Percentiles rank a stretch among this genome's conserved stretches.
Conservation (phyloP, 768 basidiomycete genomes). For the Boletus sp. region DNA sequence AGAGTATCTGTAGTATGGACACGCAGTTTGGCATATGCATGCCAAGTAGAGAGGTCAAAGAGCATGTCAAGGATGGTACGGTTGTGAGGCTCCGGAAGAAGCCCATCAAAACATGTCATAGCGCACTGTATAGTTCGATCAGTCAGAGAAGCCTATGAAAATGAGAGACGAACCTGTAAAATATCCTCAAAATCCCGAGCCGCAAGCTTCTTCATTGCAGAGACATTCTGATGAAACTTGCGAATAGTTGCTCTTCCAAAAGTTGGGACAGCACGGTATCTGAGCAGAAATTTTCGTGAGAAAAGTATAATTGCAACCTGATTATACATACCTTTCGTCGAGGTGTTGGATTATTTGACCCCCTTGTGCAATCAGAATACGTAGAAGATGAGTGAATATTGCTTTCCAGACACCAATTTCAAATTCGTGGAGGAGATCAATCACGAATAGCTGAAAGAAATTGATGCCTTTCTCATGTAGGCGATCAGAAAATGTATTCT, state of each 20-base stretch:
- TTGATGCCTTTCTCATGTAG: too few relatives aligned
- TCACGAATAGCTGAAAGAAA: too few relatives aligned
- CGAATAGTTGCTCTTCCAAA: neutral
- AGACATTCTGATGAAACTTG: neutral
- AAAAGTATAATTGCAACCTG: too few relatives aligned
- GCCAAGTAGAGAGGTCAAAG: constrained; percentile 18
- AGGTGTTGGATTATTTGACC: too few relatives aligned
- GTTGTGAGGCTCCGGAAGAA: constrained; percentile 11
- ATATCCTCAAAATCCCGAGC: neutral
- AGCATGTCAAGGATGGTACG: constrained; percentile 7
- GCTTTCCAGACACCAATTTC: too few relatives aligned
- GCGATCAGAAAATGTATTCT: neutral
- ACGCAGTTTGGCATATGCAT: constrained; percentile 13
- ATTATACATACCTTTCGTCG: too few relatives aligned
- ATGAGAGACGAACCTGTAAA: neutral
- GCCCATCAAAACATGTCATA: neutral
- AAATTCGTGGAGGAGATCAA: too few relatives aligned
- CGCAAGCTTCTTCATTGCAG: neutral
- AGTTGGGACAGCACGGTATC: neutral
- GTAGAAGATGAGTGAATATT: too few relatives aligned
- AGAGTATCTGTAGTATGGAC: neutral
- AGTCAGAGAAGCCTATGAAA: too few relatives aligned
- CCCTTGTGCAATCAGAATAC: too few relatives aligned
- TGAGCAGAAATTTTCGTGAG: neutral
- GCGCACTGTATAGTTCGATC: too few relatives aligned